Base-by-base conservation (phyloP, 2,329 filamentous ascomycete genomes). In the Trichoderma harzianum region DNA sequence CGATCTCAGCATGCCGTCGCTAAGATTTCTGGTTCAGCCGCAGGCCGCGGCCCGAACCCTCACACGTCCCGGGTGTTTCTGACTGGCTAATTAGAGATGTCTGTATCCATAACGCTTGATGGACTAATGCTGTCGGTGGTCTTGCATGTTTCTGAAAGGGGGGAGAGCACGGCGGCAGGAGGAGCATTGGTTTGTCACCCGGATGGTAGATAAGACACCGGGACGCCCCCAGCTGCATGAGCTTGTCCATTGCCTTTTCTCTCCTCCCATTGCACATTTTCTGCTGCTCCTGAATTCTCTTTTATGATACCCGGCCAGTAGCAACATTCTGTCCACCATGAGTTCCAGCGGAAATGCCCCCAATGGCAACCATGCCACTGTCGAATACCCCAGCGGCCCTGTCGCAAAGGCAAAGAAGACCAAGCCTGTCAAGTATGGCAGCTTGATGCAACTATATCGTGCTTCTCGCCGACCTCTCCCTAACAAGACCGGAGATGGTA, bases 381-480 rank as follows among this genome's bases (percentile, higher is more conserved):
- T 47, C 26, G 73, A 74, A n/a, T 66, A 72, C 21, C 12, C n/a
- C 21, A 21, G 43, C 32, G 67, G 70, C 10, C 70, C 72, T 32
- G 61, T 70, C 8, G 61, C 43, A 36, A 73, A 69, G 63, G 18
- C 72, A 7, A 72, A 65, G 36, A 74, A 73, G 61, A 55, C 61
- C 24, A 72, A 73, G 57, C 55, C 51, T 5, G 72, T 71, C 28
- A 71, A 72, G 10, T 24, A 72, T 1, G 76, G 74, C 12, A 77
- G 74, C 36, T 75, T 83, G 58, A 77, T 79, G 73, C 78, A 80
- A 62, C 75, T 83, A 32, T 77, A 80, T 3, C 76, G 82, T 69
- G 86, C 88, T 5, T 88, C 89, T 1, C 84, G 84, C 72, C 83
- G 88, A n/a, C 90, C 91, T 11, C 80, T 92, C 36, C 90, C 91